Base-by-base conservation (phyloP, 2,329 filamentous ascomycete genomes). In the Xylaria digitata region DNA sequence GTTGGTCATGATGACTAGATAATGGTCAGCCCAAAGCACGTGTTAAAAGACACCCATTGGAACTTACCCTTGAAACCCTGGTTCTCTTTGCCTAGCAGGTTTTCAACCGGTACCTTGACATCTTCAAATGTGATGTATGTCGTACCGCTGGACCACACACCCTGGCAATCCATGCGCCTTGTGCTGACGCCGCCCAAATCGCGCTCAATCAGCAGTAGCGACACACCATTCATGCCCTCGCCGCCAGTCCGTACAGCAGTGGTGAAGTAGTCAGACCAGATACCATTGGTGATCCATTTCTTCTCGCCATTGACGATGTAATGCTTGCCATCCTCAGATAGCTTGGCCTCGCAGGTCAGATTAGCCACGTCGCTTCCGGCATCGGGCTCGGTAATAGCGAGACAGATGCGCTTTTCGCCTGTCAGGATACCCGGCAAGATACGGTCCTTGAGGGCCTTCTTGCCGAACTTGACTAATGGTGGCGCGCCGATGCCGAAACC, bases 231-330 rank as follows among this genome's bases (percentile, higher is more conserved):
- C 94, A 97, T 98, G 72, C 96, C 96, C 26, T 88, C 84, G 40
- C 89, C 91, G 70, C 92, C 94, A 13, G 96, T 99, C 67, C 96
- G 91, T 45, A 99, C 96, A 30, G 95, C 96, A 15, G 93, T 96
- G 62, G 96, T 98, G 85, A 98, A 98, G 84, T 98, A 99, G 80
- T 99, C 96, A 69, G 86, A 88, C 93, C 94, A 97, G 76, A 97
- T 89, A 76, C 96, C 96, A 82, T 99, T 99, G 76, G 95, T 98
- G 81, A 98, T 98, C 95, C 96, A 98, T 84, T 99, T 99, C 91
- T 99, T 98, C 88, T 97, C 95, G 62, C 96, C 96, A 77, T 98
- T 99, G 82, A 99, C 96, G 73, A 98, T 98, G 82, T 96, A 99
- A 83, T 98, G 93, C 85, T 98, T 98, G 77, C 96, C 96, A 75